Percentiles rank a stretch among this genome's conserved stretches.
Evolutionary conservation across 2,329 filamentous ascomycete species (phyloP).

Genomic region (Rhytidhysteron rufulum): DNA sequence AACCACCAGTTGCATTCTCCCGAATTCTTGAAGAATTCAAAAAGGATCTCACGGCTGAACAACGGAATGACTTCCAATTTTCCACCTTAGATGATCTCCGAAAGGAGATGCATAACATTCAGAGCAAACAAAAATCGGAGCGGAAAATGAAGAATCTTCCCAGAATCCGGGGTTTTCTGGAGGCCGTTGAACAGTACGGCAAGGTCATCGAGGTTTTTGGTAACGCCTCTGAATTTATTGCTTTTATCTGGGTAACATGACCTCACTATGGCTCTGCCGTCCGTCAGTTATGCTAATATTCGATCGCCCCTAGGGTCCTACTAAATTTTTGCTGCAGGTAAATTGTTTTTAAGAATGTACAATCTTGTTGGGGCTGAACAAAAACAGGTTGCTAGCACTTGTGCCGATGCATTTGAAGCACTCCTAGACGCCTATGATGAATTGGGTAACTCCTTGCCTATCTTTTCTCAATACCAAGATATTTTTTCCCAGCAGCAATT

Average conservation of each 20-base stretch:
- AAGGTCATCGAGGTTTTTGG: slow-evolving; percentile 35
- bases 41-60: slow-evolving; percentile 4
- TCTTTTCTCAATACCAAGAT: slow-evolving; percentile 8
- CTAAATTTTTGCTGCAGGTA: slow-evolving; percentile 10
- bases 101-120: slow-evolving; percentile 17
- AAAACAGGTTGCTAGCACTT: slow-evolving; percentile 2
- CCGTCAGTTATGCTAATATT: background rate
- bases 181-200: slow-evolving; percentile 36
- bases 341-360: background rate
- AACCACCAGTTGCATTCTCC: slow-evolving; percentile 3
- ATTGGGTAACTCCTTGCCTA: slow-evolving; percentile 18
- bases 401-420: slow-evolving; percentile 4
- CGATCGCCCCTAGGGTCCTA: slow-evolving; percentile 5
- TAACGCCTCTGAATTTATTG: slow-evolving; percentile 27
- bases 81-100: slow-evolving; percentile 17
- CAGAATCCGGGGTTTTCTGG: slow-evolving; percentile 11
- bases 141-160: slow-evolving; percentile 23
- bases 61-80: slow-evolving; percentile 7
- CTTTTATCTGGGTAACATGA: slow-evolving; percentile 25
- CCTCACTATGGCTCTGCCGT: background rate
- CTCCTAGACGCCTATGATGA: slow-evolving; percentile 12
- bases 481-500: too few species aligned
- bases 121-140: slow-evolving; percentile 20
- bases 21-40: slow-evolving; percentile 9
- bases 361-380: background rate